A percentile compares a stretch with the other conserved stretches of the same genome.
Evolutionary conservation across 768 basidiomycete species (phyloP).

Genomic region (Thelephora ganbajun): DNA sequence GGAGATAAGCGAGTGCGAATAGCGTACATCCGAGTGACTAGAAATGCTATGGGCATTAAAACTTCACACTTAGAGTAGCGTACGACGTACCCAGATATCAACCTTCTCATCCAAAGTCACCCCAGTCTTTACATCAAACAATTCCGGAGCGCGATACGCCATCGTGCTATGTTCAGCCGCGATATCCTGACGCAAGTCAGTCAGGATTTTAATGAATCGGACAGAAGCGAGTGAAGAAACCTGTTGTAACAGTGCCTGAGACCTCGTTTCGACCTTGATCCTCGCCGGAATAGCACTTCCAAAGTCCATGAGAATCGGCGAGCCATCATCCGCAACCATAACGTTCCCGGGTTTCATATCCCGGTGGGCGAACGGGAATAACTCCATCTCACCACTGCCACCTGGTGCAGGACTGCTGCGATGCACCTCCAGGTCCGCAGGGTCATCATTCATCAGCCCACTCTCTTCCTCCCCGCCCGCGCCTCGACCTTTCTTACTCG

Average conservation of each 20-base stretch:
- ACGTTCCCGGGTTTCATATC: constrained; percentile 98
- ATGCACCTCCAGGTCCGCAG: background rate
- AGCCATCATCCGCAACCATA: constrained; percentile 90
- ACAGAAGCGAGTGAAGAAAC: constrained; percentile 20
- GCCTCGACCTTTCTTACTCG: background rate
- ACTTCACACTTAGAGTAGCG: background rate
- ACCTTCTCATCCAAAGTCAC: constrained; percentile 83
- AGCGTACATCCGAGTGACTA: constrained; percentile 94
- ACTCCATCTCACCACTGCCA: constrained; percentile 26
- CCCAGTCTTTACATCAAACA: constrained; percentile 95
- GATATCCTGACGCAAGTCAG: constrained; percentile 43
- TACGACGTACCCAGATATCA: constrained; percentile 75
- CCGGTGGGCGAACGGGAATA: constrained; percentile 88
- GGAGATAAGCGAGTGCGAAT: constrained; percentile 87
- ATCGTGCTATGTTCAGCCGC: constrained; percentile 97
- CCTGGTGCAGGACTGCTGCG: background rate
- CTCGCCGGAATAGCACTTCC: constrained; percentile 85
- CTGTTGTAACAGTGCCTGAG: constrained; percentile 83
- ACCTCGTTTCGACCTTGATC: constrained; percentile 66
- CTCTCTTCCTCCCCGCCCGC: background rate
- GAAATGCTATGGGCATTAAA: background rate
- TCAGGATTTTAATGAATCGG: no score
- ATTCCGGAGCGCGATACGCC: constrained; percentile 95
- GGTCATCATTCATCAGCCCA: background rate
- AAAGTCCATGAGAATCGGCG: constrained; percentile 96